Base-by-base conservation (phyloP, 768 basidiomycete genomes). In the Leccinum truebloodii region DNA sequence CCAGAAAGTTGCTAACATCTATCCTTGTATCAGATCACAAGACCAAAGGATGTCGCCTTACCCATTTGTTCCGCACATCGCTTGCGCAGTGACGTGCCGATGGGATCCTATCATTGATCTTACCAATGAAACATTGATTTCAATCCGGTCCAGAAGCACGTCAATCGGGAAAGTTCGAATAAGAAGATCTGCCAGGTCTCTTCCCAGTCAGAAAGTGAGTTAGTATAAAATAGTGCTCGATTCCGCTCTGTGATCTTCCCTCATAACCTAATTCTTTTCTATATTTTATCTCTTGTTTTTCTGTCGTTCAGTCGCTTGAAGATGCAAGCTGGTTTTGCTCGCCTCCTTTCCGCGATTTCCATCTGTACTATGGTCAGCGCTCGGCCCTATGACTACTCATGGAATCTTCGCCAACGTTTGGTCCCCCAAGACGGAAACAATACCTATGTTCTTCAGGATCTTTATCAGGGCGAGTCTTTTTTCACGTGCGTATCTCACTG, bases 391-490 rank as follows among this genome's bases (percentile, higher is more conserved):
- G 14, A 1, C 46, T 56, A 65, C 39, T 54, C 54, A 16, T 20
- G 18, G 22, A 57, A 58, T 34, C 70, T 71, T 57, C 71, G 4
- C 10, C 44, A 9, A 44, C n/a, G 65, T 30, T 18, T 28, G 16
- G 9, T 9, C n/a, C n/a, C 5, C 8, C 62, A 26, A 32, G 18
- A 10, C 48, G 3, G 58, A 58, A 69, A 54, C 53, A 67, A 65
- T 44, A 66, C 64, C 12, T 83, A 77, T 69, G 52, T 53, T 9
- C 49, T 81, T 34, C 54, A 71, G 20, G 75, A 81, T 50, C 58
- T 63, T 18, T 80, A 76, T 59, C 59, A 75, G 37, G 86, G 83
- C 6, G 18, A 80, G 10, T 75, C 75, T 51, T 88, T 90, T 75
- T 73, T 90, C 60, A 74, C 81, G 87, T 87, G 65, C 35, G 75